Base-by-base conservation (phyloP, 352 stramenopile genomes). In the Globisporangium heterothallicum region DNA sequence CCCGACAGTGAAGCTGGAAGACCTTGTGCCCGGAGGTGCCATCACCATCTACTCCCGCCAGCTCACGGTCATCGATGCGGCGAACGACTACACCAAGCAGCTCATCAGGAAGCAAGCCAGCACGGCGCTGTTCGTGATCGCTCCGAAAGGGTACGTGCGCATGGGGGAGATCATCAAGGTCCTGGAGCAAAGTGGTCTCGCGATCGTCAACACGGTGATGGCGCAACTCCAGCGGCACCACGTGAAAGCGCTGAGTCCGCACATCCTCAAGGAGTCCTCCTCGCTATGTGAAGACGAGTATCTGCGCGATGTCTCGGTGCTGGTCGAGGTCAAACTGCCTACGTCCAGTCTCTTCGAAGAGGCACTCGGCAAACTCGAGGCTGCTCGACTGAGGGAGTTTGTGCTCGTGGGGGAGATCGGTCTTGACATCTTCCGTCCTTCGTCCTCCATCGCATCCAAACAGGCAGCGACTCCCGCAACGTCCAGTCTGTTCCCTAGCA, bases 31-130 rank as follows among this genome's bases (percentile, higher is more conserved):
- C 16, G 83, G 85, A 22, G 67, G 73, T 12, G 80, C 68, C 29
- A 49, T 95, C 46, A 88, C 75, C 4, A 62, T 94, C 68, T 92
- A 89, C 44, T 92, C 81, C 6, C 72, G 78, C 22, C 75, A 89
- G 40, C 70, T 92, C 34, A 74, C 70, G 9, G 72, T 92, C 22
- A 35, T 90, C 25, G 78, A 83, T 5, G 52, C 74, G 14, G 81
- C 78, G 8, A 92, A 92, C 55, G 74, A 84, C 30, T 83, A 75
- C 59, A 90, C 78, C 7, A 61, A 65, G 14, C 59, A 63, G 6
- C 57, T 58, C 26, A 35, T 84, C 13, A 51, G 59, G 29, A 63
- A 63, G 14, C 60, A 68, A 48, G 60, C 67, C 34, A 56, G 45
- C 32, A 81, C 72, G 44, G 59, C 61, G 27, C 44, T 80, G 5